Evolutionary conservation across 306 rosid genomes (phyloP).

Genomic region (Rosa persica): DNA sequence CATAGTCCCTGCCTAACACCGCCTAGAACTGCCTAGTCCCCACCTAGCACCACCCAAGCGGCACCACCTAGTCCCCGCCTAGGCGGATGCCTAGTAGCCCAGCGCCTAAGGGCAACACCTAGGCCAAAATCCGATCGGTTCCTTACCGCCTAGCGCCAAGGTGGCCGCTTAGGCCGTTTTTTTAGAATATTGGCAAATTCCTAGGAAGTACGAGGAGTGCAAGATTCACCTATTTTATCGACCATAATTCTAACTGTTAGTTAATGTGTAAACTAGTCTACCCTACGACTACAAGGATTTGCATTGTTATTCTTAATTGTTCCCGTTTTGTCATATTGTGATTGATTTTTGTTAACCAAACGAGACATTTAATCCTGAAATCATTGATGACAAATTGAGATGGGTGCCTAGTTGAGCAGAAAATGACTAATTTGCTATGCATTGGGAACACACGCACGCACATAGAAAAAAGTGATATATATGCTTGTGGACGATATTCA

Average conservation of each 20-base stretch:
- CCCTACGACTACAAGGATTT: background rate
- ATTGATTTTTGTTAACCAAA: background rate
- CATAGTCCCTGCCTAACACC: too few relatives aligned
- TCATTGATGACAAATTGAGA: background rate
- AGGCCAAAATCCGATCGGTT: too few relatives aligned
- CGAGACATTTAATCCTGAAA: background rate
- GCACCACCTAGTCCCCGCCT: too few relatives aligned
- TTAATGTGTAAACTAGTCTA: background rate
- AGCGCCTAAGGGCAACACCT: too few relatives aligned
- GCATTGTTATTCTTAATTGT: background rate
- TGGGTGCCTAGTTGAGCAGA: background rate
- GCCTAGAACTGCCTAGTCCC: too few relatives aligned
- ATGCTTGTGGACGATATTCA: conserved; percentile 21
- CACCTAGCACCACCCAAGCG: too few relatives aligned
- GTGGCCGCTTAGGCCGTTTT: too few relatives aligned
- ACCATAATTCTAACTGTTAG: background rate
- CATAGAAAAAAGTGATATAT: background rate
- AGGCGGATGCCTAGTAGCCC: too few relatives aligned
- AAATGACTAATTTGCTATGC: background rate
- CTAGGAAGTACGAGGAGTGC: background rate
- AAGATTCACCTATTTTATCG: background rate
- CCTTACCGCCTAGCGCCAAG: too few relatives aligned
- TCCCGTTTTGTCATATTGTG: background rate
- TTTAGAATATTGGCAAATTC: too few relatives aligned
- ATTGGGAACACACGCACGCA: background rate